Base-by-base conservation (phyloP, 2,329 filamentous ascomycete genomes). In the Ophiostoma piceae region DNA sequence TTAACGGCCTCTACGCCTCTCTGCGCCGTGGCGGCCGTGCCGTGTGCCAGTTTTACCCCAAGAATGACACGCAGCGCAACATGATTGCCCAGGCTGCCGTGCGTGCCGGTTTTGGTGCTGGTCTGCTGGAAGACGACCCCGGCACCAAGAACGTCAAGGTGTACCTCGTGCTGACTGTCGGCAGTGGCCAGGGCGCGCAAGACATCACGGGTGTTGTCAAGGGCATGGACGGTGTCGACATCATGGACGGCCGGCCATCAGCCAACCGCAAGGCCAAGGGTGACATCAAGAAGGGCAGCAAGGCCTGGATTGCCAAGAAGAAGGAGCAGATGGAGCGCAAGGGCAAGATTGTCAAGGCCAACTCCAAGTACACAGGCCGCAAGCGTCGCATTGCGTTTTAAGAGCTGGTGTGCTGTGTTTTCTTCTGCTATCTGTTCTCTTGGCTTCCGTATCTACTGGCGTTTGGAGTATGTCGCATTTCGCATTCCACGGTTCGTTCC, bases 41-140 rank as follows among this genome's bases (percentile, higher is more conserved):
- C 0, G 94, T 98, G 16, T 97, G 94, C 78, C 95, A 99, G 77
- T 99, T 99, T 79, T 99, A 99, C 78, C 95, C 95, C 2, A 97
- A 97, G 81, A 98, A 99, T 78, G 91, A 96, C 74, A 84, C 87
- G 73, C 95, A 99, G 81, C 87, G 94, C 76, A 88, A 86, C 76
- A 97, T 99, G 94, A 96, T 99, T 74, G 92, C 90, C 68, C 85
- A 87, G 71, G 95, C 95, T 0, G 95, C 95, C 0, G 90, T 98
- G 72, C 93, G 91, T 77, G 95, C 95, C 1, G 95, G 95, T 0
- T 99, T 99, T 76, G 94, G 95, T 66, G 95, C 95, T 0, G 95
- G 95, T 81, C 85, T 99, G 43, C 82, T 99, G 66, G 94, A 98
- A 79, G 95, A 99, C 79, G 94, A 98, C 78, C 92, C 92, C 0